Evolutionary conservation across 2,329 filamentous ascomycete species (phyloP).

Genomic region (Aquanectria penicillioides): DNA sequence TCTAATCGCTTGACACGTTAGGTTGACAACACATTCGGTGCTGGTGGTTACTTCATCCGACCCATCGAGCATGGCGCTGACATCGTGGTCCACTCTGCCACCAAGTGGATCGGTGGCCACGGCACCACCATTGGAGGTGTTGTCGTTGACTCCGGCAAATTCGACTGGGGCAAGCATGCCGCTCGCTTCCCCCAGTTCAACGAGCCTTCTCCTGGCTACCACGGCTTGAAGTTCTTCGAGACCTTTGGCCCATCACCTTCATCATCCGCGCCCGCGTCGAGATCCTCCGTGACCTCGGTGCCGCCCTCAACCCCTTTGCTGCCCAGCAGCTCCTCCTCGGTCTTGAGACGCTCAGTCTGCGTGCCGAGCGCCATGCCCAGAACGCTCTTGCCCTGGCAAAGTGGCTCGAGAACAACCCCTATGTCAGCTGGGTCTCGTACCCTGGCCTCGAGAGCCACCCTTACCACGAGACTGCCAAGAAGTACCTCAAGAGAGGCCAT

Average conservation of each 20-base stretch:
- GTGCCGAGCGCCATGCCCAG: constrained; percentile 85
- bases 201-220: constrained; percentile 88
- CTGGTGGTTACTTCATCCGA: constrained; percentile 86
- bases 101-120: constrained; percentile 97
- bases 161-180: constrained; percentile 89
- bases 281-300: constrained; percentile 86
- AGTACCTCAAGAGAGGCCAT: constrained; percentile 85
- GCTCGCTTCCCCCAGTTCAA: constrained; percentile 92
- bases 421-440: constrained; percentile 95
- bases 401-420: constrained; percentile 84
- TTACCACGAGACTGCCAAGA: constrained; percentile 83
- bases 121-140: constrained; percentile 91
- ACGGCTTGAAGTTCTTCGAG: constrained; percentile 94
- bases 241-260: constrained; percentile 87
- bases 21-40: constrained; percentile 96
- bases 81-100: constrained; percentile 93
- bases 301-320: constrained; percentile 86
- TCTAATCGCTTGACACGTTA: constrained; percentile 41
- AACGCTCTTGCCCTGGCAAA: constrained; percentile 84
- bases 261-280: constrained; percentile 89
- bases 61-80: constrained; percentile 93
- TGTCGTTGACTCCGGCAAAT: constrained; percentile 88
- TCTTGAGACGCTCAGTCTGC: constrained; percentile 87
- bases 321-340: constrained; percentile 93
- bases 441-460: constrained; percentile 86